phyloP scores from a whole-genome alignment of 176 grass and related monocot genomes.

The Carex cristatella region DNA sequence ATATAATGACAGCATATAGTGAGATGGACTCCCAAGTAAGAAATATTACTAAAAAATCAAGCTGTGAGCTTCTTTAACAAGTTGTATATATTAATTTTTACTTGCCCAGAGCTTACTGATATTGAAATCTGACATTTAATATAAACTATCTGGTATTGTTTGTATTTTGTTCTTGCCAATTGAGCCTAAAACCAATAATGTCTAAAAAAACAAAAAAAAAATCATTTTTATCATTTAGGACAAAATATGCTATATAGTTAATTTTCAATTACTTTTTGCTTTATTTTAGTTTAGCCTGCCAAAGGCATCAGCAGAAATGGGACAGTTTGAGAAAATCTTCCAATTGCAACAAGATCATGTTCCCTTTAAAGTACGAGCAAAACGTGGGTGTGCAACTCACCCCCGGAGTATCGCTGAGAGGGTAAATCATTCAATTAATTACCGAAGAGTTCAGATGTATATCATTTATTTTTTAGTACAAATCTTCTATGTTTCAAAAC shows the following conservation, averaged over 20 bases:
- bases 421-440: slow-evolving; percentile 31
- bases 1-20: slow-evolving; percentile 54
- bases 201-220: neutral
- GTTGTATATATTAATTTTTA: neutral
- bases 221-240: neutral
- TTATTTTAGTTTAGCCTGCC: slow-evolving; percentile 57
- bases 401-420: slow-evolving; percentile 91
- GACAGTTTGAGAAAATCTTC: slow-evolving; percentile 55
- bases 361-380: slow-evolving; percentile 72
- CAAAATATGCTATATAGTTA: neutral
- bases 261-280: neutral
- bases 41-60: neutral
- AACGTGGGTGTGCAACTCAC: slow-evolving; percentile 90
- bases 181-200: neutral
- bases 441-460: neutral
- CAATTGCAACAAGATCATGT: slow-evolving; percentile 74
- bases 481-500: neutral
- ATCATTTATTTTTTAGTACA: neutral
- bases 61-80: neutral
- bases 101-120: neutral
- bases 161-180: neutral
- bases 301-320: slow-evolving; percentile 56
- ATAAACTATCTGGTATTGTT: neutral
- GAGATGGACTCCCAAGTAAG: slow-evolving; percentile 73
- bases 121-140: neutral